A percentile compares a stretch with the other conserved stretches of the same genome.
Conservation (phyloP, 2,329 filamentous ascomycete species). For the Cylindrodendrum hubeiense region DNA sequence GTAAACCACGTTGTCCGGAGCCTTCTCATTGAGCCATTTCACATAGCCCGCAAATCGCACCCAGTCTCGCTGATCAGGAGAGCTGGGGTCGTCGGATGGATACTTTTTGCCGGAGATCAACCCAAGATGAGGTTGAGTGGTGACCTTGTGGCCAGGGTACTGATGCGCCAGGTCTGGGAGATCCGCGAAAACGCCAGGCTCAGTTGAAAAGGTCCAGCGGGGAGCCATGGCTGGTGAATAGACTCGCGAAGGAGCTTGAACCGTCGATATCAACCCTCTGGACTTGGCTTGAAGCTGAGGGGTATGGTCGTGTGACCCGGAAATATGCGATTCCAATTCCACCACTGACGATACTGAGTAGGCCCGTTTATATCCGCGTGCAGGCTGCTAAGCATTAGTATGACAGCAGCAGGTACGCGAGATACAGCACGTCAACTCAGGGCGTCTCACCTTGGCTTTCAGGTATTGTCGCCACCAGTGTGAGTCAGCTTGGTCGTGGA, state of each 20-base stretch:
- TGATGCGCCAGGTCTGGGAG: slow-evolving; percentile 45
- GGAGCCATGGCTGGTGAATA: slow-evolving; percentile 26
- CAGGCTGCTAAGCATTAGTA: background rate
- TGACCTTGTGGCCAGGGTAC: slow-evolving; percentile 47
- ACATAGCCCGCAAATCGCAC: slow-evolving; percentile 62
- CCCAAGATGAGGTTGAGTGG: slow-evolving; percentile 64
- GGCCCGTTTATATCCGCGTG: background rate
- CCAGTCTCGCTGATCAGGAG: slow-evolving; percentile 61
- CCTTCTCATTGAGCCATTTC: slow-evolving; percentile 57
- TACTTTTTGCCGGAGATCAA: slow-evolving; percentile 63
- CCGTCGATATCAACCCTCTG: background rate
- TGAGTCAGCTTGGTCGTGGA: background rate
- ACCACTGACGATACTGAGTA: background rate
- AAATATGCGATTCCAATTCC: slow-evolving; percentile 1
- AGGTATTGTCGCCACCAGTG: background rate
- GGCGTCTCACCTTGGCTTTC: background rate
- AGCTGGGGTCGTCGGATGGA: slow-evolving; percentile 51
- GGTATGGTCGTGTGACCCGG: slow-evolving; percentile 5
- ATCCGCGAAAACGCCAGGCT: slow-evolving; percentile 58
- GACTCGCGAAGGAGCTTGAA: background rate
- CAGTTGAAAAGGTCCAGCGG: slow-evolving; percentile 41
- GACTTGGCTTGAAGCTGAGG: background rate
- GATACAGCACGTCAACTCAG: background rate
- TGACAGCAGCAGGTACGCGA: no score
- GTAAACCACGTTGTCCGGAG: slow-evolving; percentile 60